A percentile compares a stretch with the other conserved stretches of the same genome.
phyloP scores from a whole-genome alignment of 2,329 filamentous ascomycete species.

The Diaporthe eres region DNA sequence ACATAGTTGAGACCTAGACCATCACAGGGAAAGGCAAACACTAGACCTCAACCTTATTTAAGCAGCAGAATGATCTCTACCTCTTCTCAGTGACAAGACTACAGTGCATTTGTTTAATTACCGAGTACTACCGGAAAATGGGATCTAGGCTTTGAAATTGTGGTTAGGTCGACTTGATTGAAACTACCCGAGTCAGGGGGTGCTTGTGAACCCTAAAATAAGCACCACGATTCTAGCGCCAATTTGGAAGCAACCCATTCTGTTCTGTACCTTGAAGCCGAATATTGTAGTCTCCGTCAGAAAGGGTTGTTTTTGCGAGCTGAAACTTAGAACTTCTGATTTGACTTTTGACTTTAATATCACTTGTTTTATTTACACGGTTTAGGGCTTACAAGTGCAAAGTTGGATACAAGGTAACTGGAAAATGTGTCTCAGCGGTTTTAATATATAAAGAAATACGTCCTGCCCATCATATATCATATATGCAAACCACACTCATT shows the following conservation, averaged over 20 bases:
- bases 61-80: background rate
- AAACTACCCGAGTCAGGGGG: background rate
- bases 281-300: background rate
- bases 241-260: background rate
- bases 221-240: background rate
- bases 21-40: background rate
- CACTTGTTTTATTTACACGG: background rate
- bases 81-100: background rate
- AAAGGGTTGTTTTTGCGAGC: conserved; percentile 8
- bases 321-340: background rate
- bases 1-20: background rate
- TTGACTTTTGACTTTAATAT: background rate
- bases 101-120: background rate
- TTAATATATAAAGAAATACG: background rate
- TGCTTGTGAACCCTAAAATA: background rate
- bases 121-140: background rate
- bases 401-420: too few relatives aligned
- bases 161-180: background rate
- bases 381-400: background rate
- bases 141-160: background rate
- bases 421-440: background rate
- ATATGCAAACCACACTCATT: conserved; percentile 1
- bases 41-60: background rate
- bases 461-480: conserved; percentile 1
- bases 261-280: background rate